phyloP scores from a whole-genome alignment of 371 early-diverging fungal species.

The Quaeritorhiza haematococci region DNA sequence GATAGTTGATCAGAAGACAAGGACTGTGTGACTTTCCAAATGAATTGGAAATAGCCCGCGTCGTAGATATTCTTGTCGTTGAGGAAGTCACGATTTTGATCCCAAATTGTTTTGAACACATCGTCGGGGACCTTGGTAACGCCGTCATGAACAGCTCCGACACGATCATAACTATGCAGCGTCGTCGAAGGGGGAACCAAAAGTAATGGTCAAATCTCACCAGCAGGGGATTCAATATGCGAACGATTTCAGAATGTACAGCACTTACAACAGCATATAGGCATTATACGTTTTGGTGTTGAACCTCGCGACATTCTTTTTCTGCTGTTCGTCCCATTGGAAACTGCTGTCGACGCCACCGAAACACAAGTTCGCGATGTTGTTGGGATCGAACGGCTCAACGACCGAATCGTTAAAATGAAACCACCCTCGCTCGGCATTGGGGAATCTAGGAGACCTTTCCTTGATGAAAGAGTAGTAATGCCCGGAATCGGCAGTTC shows the following conservation, averaged over 20 bases:
- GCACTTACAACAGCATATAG: constrained; percentile 47
- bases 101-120: constrained; percentile 14
- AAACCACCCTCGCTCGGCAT: constrained; percentile 28
- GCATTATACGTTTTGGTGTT: constrained; percentile 43
- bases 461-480: constrained; percentile 53
- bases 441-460: constrained; percentile 4
- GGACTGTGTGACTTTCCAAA: constrained; percentile 21
- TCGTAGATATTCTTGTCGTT: constrained; percentile 33
- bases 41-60: constrained; percentile 21
- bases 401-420: constrained; percentile 51
- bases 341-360: constrained; percentile 37
- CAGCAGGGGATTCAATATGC: constrained; percentile 12
- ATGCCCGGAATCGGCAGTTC: constrained; percentile 55
- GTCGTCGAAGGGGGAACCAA: too few species aligned
- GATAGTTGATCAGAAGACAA: neutral
- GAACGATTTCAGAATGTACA: neutral
- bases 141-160: neutral
- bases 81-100: constrained; percentile 25
- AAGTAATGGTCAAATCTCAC: too few species aligned
- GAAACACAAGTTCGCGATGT: constrained; percentile 40
- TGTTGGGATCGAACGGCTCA: constrained; percentile 38
- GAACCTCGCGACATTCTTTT: constrained; percentile 29
- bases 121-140: constrained; percentile 15
- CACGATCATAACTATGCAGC: neutral
- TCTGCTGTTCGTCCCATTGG: constrained; percentile 25